Percentiles rank a stretch among this genome's conserved stretches.
Conservation (phyloP, 495 filamentous ascomycete genomes). For the Penicillium silybi region DNA sequence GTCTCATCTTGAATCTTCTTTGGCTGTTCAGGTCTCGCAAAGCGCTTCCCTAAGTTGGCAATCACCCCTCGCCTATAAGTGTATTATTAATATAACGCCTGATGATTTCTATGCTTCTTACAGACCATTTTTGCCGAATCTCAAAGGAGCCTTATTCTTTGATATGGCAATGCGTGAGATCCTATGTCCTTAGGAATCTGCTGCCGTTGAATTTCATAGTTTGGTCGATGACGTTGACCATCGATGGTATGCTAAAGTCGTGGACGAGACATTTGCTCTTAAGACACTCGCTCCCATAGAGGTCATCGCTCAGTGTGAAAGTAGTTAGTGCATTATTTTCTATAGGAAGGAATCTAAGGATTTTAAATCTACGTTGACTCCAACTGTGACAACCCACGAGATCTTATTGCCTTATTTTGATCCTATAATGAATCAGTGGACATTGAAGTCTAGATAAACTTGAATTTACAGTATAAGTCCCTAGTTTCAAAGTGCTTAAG, state of each 20-base stretch:
- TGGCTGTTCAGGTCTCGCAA: background rate
- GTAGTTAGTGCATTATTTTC: background rate
- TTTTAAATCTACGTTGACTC: background rate
- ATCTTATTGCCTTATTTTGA: conserved; percentile 3
- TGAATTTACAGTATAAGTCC: too few species aligned
- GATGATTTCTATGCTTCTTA: background rate
- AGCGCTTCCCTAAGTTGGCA: background rate
- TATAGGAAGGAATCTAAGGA: background rate
- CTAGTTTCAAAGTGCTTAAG: too few species aligned
- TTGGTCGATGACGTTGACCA: background rate
- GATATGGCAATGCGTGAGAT: background rate
- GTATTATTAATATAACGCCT: background rate
- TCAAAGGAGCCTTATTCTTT: background rate
- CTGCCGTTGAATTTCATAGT: background rate
- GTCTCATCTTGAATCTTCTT: background rate
- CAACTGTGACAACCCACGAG: background rate
- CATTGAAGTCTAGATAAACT: too few species aligned
- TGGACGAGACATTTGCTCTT: background rate
- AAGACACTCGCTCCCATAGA: background rate
- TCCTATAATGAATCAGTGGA: conserved; percentile 7
- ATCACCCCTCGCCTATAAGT: background rate
- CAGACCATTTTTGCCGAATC: background rate
- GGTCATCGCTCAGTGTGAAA: background rate
- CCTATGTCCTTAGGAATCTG: background rate
- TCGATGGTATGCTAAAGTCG: background rate